These are phyloP conservation scores for Quercus alba DNA, from an alignment of 306 rosid species.

Conservation along the genomic window DNA sequence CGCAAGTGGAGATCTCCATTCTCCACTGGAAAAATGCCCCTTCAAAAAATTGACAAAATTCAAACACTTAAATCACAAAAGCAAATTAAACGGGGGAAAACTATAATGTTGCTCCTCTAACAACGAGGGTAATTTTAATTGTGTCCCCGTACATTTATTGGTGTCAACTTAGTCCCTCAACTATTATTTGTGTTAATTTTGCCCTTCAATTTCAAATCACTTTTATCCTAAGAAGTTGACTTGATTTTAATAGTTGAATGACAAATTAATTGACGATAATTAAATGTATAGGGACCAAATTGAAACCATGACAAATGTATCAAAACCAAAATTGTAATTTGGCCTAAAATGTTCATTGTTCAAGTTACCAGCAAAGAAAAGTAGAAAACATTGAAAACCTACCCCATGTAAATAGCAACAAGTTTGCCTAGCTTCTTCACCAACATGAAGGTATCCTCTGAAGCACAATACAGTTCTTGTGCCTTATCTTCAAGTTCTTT, in stretches of 20 bases:
- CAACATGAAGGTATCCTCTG: conserved; percentile 61
- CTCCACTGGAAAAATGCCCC: conserved; percentile 83
- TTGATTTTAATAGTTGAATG: too few species aligned
- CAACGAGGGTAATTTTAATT: too few species aligned
- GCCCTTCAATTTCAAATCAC: too few species aligned
- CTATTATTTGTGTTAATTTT: too few species aligned
- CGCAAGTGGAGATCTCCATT: conserved; percentile 77
- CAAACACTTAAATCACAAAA: not conserved
- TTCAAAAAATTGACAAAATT: conserved; percentile 34
- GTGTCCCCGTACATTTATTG: too few species aligned
- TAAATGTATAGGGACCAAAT: too few species aligned
- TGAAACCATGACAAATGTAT: too few species aligned
- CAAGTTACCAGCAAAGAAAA: not conserved
- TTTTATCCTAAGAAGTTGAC: too few species aligned
- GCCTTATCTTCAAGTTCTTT: conserved; percentile 90
- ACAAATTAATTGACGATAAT: too few species aligned
- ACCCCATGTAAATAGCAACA: conserved; percentile 95
- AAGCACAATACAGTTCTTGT: conserved; percentile 65
- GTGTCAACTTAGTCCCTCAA: too few species aligned
- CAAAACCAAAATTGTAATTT: too few species aligned
- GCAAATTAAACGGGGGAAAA: not conserved
- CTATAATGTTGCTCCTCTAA: too few species aligned
- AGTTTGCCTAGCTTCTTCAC: conserved; percentile 92
- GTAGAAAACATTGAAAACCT: conserved; percentile 13
- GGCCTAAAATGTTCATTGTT: not conserved